Evolutionary conservation across 2,329 filamentous ascomycete genomes (phyloP), one percentile per base, ranked within the genome.

Genomic region (Calonectria naviculata): DNA sequence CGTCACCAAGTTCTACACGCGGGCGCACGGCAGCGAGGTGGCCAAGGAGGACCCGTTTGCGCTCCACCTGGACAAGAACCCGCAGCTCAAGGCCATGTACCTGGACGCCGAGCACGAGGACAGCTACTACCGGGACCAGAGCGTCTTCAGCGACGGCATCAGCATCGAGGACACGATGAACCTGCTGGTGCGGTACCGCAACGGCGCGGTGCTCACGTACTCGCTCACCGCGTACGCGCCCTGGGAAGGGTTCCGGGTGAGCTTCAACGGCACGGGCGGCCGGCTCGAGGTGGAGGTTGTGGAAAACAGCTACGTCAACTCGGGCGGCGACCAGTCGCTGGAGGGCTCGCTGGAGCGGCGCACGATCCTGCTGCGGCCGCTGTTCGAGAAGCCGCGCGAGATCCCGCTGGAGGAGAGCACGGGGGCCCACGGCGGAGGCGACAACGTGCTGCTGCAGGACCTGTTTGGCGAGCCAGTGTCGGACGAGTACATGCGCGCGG

Each of bases 131-230:
- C 87, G 90, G 0, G 90, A 92, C 75, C 90, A 91, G 79, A 90
- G 87, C 73, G 89, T 91, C 0, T 92, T 92, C 65, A 85, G 88
- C 0, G 90, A 92, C 70, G 90, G 90, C 1, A 91, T 92, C 67
- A 91, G 85, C 73, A 92, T 92, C 69, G 90, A 92, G 78, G 90
- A 92, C 75, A 92, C 89, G 0, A 90, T 92, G 89, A 89, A 85
- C 44, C 80, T 92, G 28, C 83, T 92, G 54, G 88, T 92, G 26
- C 83, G 86, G 62, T 92, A 92, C 76, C 82, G 84, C 21, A 89
- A 85, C 63, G 88, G 89, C 3, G 89, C 89, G 0, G 86, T 89
- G 29, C 80, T 92, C 78, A 91, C 90, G 0, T 92, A 92, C 75
- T 89, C 85, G 26, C 81, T 90, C 13, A 89, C 87, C 1, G 90